Evolutionary conservation across 2,329 filamentous ascomycete genomes (phyloP), one percentile per base, ranked within the genome.

Genomic region (Dactylellina parvicollis): DNA sequence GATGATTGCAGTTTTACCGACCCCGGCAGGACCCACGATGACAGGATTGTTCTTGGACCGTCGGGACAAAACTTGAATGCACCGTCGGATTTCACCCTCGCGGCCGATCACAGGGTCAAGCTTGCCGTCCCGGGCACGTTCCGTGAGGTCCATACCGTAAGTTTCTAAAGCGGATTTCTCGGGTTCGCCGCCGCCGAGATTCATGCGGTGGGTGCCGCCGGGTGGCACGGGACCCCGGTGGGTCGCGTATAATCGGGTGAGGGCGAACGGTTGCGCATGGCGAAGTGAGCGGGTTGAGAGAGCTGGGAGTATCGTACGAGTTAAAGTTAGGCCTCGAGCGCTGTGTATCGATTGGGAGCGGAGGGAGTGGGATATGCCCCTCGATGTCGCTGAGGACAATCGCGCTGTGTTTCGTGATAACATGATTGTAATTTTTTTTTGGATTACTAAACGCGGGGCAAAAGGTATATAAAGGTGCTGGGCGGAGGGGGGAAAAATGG

Each of bases 11-110:
- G 94, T 98, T 83, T 98, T 98, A 74, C 94, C 94, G 0, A 92
- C 96, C 76, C 93, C 94, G 7, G 92, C 92, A 49, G 88, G 89
- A 74, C 94, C 94, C 69, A 97, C 96, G n/a, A 97, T 83, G 0
- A 97, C 93, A 0, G 94, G 94, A 76, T 96, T 96, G 78, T 97
- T 98, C 81, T 98, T 98, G 5, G 95, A 98, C 73, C 95, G 86
- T 75, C 95, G 85, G 14, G 93, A 97, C 1, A 99, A 82, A 9
- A 99, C 90, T 79, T 98, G 95, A 71, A 98, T 97, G 0, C 93
- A 96, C 54, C 95, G 86, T 79, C 96, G 92, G 57, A 98, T 96
- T 80, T 97, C 95, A 3, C 87, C 84, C 78, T 97, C 93, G 80
- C 95, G 86, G 18, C 95, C 95, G 79, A 99, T 98, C 12, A 98